phyloP scores from a whole-genome alignment of 2,329 filamentous ascomycete species.

The Fusarium chlamydosporum region DNA sequence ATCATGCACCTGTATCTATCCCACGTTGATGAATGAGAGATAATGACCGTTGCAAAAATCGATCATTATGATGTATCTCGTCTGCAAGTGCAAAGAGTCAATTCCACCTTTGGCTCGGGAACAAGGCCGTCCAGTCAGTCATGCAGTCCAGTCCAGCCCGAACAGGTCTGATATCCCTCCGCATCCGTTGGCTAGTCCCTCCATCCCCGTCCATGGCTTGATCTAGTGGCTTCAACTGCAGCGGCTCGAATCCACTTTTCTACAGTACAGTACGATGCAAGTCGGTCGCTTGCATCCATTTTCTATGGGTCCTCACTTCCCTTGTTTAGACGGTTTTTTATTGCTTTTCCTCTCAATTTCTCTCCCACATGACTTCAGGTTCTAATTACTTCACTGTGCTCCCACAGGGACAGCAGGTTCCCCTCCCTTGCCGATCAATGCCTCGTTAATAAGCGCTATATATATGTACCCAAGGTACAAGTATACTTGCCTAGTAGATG shows the following conservation, averaged over 20 bases:
- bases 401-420: not conserved
- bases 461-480: too few species aligned
- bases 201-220: not conserved
- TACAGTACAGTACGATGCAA: not conserved
- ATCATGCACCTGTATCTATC: not conserved
- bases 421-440: not conserved
- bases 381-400: too few species aligned
- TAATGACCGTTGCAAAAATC: not conserved
- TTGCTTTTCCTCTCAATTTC: not conserved
- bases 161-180: not conserved
- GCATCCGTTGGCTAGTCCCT: not conserved
- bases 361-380: not conserved
- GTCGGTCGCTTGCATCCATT: not conserved
- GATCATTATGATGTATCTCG: not conserved
- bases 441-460: not conserved
- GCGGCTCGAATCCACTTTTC: not conserved
- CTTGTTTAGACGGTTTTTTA: too few species aligned
- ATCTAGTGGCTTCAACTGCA: not conserved
- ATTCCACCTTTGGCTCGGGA: not conserved
- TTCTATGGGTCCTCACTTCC: not conserved
- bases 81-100: not conserved
- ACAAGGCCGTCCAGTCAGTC: not conserved
- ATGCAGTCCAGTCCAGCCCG: too few species aligned
- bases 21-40: not conserved
- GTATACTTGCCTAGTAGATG: not conserved